Base-by-base conservation (phyloP, 2,329 filamentous ascomycete genomes). In the Nemania sp. region DNA sequence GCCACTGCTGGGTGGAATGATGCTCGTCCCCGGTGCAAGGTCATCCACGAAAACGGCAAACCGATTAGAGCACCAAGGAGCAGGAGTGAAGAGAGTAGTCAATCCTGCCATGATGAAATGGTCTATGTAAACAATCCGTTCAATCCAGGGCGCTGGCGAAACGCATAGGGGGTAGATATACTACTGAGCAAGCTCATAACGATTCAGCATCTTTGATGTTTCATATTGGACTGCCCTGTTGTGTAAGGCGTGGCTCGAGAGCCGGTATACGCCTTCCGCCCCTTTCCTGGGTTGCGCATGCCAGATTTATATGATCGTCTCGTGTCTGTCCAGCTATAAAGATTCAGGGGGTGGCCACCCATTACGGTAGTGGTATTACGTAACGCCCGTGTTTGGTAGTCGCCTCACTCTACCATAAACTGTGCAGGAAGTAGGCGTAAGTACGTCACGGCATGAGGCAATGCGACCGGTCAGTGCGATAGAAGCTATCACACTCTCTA, bases 31-130 rank as follows among this genome's bases (percentile, higher is more conserved):
- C 11, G 59, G 65, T 7, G 67, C 60, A n/a, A 62, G 35, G 6
- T 61, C 54, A 46, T 67, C 68, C n/a, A 72, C 66, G 52, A 62
- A 68, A 43, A 75, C 67, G 25, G 64, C 68, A 47, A 69, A 73
- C 51, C 73, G 59, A 58, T 69, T 57, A 50, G 64, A 58, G 61
- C 72, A 72, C 67, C 66, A 70, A 11, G 65, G 32, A 9, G 66
- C 57, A 5, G 69, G 65, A 0, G 65, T 71, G 39, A 69, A 74
- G 37, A 71, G 39, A 7, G 71, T 72, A 3, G 65, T 72, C 20
- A 73, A 67, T 12, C 64, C 65, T 54, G 67, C 61, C 65, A 71
- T 70, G 29, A 40, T 60, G 12, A 45, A 35, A n/a, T 3, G 32
- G 17, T 49, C 2, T 18, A n/a, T 9, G 29, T 49, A 35, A 7